These are phyloP conservation scores for Fraxinus nigra DNA, from an alignment of 305 asterid genomes.

Conservation along the genomic window DNA sequence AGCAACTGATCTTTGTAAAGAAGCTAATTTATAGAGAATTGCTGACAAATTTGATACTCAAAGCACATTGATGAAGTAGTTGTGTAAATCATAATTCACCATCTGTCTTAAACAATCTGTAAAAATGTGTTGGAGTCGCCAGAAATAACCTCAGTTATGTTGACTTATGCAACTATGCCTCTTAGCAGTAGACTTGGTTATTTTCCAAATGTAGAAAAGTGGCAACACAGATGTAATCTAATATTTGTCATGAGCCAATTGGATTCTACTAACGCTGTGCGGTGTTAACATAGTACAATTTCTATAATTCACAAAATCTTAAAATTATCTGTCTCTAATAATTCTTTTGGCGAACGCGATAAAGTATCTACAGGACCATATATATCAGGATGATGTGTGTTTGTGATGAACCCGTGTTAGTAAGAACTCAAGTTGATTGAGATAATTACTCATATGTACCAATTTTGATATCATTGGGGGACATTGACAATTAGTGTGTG, in stretches of 20 bases:
- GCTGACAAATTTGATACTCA: neutral
- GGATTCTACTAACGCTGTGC: neutral
- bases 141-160: neutral
- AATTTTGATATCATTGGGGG: neutral
- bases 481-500: neutral
- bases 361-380: neutral
- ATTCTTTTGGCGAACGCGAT: neutral
- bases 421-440: neutral
- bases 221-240: neutral
- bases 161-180: neutral
- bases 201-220: neutral
- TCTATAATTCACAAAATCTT: neutral
- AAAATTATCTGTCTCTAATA: neutral
- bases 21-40: neutral
- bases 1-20: neutral
- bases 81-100: neutral
- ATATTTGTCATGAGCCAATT: neutral
- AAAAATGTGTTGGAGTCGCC: neutral
- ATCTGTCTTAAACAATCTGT: neutral
- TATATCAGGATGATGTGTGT: neutral
- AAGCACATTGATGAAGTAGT: neutral
- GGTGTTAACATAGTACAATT: neutral
- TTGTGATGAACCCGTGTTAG: neutral
- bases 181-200: neutral
- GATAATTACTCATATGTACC: neutral